Percentiles rank a stretch among this genome's conserved stretches.
Evolutionary conservation across 169 alveolate genomes (phyloP).

Genomic region (Babesia bovis): DNA sequence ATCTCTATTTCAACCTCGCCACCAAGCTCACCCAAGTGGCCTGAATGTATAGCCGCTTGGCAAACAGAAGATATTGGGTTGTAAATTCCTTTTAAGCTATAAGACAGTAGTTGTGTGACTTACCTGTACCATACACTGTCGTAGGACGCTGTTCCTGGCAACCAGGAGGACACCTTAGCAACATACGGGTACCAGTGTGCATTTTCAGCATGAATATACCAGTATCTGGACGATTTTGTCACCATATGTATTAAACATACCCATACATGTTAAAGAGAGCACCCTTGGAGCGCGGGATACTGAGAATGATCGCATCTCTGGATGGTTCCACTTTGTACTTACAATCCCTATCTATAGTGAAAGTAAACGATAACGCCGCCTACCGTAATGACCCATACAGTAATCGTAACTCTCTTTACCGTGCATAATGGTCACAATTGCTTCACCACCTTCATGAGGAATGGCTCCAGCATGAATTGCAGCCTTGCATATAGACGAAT

Average conservation of each 20-base stretch:
- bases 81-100: conserved; percentile 70
- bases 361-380: conserved; percentile 10
- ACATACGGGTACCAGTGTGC: conserved; percentile 72
- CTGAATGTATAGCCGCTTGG: conserved; percentile 86
- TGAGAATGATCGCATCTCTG: conserved; percentile 80
- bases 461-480: conserved; percentile 82
- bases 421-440: conserved; percentile 63
- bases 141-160: conserved; percentile 72
- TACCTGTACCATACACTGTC: conserved; percentile 70
- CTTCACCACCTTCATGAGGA: conserved; percentile 74
- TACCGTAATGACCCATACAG: conserved; percentile 78
- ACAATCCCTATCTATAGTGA: conserved; percentile 38
- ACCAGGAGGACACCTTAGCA: conserved; percentile 81
- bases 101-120: neutral
- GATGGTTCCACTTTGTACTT: conserved; percentile 53
- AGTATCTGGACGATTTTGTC: conserved; percentile 48
- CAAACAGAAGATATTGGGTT: conserved; percentile 84
- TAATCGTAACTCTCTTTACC: conserved; percentile 70
- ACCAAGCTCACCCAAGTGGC: conserved; percentile 64
- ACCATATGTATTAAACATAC: conserved; percentile 18
- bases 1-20: conserved; percentile 74
- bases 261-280: conserved; percentile 64
- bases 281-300: conserved; percentile 74
- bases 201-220: conserved; percentile 73
- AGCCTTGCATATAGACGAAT: conserved; percentile 86